A percentile compares a stretch with the other conserved stretches of the same genome.
These are phyloP conservation scores for Coniochaeta sp. DNA, from an alignment of 2,329 filamentous ascomycete species.

Conservation along the genomic window DNA sequence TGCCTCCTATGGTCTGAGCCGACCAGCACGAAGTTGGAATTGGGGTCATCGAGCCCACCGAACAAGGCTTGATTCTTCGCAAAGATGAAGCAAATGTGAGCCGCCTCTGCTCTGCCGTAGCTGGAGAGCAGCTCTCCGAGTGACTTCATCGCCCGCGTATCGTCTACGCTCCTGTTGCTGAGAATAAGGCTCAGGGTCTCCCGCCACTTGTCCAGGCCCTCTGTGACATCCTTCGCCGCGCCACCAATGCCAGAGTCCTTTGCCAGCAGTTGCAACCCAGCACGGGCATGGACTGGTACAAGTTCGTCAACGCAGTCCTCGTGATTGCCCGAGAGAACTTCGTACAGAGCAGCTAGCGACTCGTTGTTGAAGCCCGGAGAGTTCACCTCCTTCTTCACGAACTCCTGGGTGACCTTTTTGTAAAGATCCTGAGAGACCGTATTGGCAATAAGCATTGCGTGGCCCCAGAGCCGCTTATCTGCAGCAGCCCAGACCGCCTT, in stretches of 20 bases:
- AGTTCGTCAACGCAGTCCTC: conserved; percentile 95
- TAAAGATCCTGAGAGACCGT: conserved; percentile 75
- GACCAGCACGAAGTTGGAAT: conserved; percentile 71
- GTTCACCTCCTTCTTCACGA: conserved; percentile 91
- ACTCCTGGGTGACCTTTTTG: conserved; percentile 91
- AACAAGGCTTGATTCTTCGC: conserved; percentile 64
- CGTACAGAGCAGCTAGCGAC: conserved; percentile 84
- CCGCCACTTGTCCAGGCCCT: conserved; percentile 87
- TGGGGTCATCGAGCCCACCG: conserved; percentile 75
- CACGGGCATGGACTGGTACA: conserved; percentile 84
- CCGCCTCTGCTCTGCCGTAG: conserved; percentile 85
- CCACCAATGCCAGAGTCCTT: conserved; percentile 55
- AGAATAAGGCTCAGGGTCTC: conserved; percentile 82
- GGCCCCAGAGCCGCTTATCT: conserved; percentile 91
- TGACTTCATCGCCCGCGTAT: conserved; percentile 68
- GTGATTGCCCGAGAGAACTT: conserved; percentile 86
- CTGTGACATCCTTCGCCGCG: conserved; percentile 63
- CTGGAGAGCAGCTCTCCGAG: conserved; percentile 75
- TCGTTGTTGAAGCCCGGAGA: conserved; percentile 72
- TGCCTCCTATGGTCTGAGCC: conserved; percentile 74
- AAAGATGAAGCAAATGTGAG: conserved; percentile 91
- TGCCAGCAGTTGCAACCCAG: conserved; percentile 84
- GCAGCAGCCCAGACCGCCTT: conserved; percentile 90
- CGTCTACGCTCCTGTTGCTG: conserved; percentile 78
- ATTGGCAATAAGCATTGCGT: conserved; percentile 83